A percentile compares a stretch with the other conserved stretches of the same genome.
These are phyloP conservation scores for Paecilomyces fulvus DNA, from an alignment of 2,329 filamentous ascomycete genomes.

Conservation along the genomic window DNA sequence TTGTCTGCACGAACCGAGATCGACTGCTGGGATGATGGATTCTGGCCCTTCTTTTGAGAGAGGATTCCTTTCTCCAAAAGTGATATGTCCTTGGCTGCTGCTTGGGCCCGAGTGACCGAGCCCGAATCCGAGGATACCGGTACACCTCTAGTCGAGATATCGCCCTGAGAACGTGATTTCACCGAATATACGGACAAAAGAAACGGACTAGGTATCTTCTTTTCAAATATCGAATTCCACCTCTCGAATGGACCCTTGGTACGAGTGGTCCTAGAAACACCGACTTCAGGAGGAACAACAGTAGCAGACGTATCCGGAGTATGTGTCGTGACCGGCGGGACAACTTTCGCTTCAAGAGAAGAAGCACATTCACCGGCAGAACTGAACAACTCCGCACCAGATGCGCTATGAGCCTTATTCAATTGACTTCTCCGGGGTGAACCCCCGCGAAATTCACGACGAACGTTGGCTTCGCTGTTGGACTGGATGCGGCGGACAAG, in stretches of 20 bases:
- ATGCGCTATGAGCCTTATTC: neutral
- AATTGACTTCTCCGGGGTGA: neutral
- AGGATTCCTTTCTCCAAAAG: neutral
- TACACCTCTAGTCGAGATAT: neutral
- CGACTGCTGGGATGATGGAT: neutral
- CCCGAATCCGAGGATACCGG: neutral
- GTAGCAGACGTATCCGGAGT: neutral
- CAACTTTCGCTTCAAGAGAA: neutral
- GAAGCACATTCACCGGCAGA: neutral
- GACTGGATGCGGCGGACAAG: constrained; percentile 7
- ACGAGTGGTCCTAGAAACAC: neutral
- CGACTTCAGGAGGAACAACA: neutral
- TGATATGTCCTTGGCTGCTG: neutral
- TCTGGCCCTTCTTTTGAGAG: neutral
- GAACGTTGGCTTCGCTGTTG: neutral
- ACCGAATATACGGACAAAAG: neutral
- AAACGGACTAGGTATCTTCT: neutral
- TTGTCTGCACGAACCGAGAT: neutral
- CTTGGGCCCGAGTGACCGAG: neutral
- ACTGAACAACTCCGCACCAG: neutral
- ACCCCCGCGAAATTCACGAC: neutral
- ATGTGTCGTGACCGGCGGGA: neutral
- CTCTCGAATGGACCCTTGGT: neutral
- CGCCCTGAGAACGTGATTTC: neutral
- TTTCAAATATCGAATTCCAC: neutral